A percentile compares a stretch with the other conserved stretches of the same genome.
These are phyloP conservation scores for Serendipita sp. DNA, from an alignment of 768 basidiomycete genomes.

Conservation along the genomic window DNA sequence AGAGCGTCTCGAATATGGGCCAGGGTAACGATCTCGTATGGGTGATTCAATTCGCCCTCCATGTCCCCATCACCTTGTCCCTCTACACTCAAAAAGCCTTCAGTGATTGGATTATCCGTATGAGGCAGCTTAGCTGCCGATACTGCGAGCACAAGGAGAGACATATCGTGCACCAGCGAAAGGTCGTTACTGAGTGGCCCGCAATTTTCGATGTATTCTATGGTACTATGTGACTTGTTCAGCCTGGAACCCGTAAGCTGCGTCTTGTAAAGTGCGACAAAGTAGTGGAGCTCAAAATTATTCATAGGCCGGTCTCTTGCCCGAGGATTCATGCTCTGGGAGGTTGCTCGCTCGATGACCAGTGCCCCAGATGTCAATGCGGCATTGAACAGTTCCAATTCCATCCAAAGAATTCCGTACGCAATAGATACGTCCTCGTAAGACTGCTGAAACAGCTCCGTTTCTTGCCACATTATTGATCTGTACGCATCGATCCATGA, in stretches of 20 bases:
- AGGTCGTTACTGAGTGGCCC: background rate
- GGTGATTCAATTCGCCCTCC: constrained; percentile 20
- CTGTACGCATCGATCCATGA: constrained; percentile 41
- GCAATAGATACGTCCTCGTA: constrained; percentile 58
- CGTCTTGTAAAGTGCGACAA: constrained; percentile 34
- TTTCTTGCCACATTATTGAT: constrained; percentile 26
- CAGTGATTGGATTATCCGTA: too few species aligned
- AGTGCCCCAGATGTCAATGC: constrained; percentile 53
- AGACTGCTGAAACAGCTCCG: constrained; percentile 30
- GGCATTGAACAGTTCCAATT: constrained; percentile 48
- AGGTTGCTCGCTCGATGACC: constrained; percentile 25
- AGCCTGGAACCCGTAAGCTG: constrained; percentile 29
- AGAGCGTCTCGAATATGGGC: constrained; percentile 46
- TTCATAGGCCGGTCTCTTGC: constrained; percentile 23
- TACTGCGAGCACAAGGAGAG: background rate
- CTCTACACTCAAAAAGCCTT: constrained; percentile 9
- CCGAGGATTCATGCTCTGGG: constrained; percentile 14
- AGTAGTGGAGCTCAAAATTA: constrained; percentile 45
- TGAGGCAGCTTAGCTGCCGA: background rate
- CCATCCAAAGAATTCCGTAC: constrained; percentile 43
- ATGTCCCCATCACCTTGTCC: constrained; percentile 8
- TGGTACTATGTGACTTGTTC: constrained; percentile 35
- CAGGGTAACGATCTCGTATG: constrained; percentile 42
- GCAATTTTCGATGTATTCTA: constrained; percentile 5
- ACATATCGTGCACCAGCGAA: background rate